Evolutionary conservation across 176 grass and related monocot species (phyloP).

Genomic region (Triticum urartu): DNA sequence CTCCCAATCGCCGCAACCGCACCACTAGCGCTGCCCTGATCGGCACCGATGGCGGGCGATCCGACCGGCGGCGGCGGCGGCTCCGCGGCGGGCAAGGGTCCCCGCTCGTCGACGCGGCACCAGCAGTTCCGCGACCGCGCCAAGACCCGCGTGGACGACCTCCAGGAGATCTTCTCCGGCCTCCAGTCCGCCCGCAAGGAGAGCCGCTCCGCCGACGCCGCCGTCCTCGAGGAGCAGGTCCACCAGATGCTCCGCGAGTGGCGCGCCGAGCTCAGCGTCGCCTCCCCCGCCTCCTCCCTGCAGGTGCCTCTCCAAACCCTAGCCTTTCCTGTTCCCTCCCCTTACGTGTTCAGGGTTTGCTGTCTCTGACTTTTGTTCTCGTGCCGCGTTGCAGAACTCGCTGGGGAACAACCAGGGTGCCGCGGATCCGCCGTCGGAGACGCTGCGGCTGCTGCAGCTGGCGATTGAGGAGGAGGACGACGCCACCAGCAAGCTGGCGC

Average conservation of each 20-base stretch:
- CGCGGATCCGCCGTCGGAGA: constrained; percentile 57
- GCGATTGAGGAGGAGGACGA: constrained; percentile 84
- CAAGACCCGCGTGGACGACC: constrained; percentile 83
- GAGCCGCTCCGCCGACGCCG: constrained; percentile 74
- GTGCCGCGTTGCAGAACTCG: constrained; percentile 25
- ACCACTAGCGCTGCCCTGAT: constrained; percentile 8
- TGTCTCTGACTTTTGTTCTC: neutral
- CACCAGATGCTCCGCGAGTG: constrained; percentile 96
- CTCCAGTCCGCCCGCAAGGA: constrained; percentile 86
- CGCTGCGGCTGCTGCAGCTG: constrained; percentile 66
- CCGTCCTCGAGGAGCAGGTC: constrained; percentile 83
- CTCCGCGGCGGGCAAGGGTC: constrained; percentile 44
- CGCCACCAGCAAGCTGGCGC: constrained; percentile 67
- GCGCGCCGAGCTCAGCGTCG: constrained; percentile 74
- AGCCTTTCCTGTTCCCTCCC: neutral
- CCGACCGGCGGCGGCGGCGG: neutral
- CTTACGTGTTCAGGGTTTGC: neutral
- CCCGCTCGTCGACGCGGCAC: constrained; percentile 59
- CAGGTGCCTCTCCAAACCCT: constrained; percentile 49
- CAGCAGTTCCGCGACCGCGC: constrained; percentile 81
- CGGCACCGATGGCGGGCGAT: constrained; percentile 41
- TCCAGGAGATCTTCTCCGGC: constrained; percentile 84
- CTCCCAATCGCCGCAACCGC: neutral
- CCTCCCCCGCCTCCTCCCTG: constrained; percentile 78
- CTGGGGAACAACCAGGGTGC: constrained; percentile 51